These are phyloP conservation scores for Citrus unshiu DNA, from an alignment of 345 rosid genomes.

Conservation along the genomic window DNA sequence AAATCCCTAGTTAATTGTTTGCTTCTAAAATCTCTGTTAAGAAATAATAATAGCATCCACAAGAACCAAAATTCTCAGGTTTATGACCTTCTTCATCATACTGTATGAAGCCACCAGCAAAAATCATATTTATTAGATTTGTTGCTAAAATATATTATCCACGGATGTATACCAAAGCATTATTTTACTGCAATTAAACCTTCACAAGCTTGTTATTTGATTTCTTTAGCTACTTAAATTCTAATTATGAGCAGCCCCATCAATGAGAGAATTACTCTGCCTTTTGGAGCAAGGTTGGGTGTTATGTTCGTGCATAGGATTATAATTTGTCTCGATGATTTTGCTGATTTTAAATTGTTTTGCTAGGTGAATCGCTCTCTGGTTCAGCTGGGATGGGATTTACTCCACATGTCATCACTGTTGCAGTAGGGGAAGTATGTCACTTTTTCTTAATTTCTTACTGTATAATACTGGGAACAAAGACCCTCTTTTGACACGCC, in stretches of 20 bases:
- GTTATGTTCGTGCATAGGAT: background rate
- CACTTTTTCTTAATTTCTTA: slow-evolving; percentile 8
- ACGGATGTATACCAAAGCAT: background rate
- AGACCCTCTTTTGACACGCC: background rate
- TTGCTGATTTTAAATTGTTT: slow-evolving; percentile 22
- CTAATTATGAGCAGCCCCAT: background rate
- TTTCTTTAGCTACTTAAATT: slow-evolving; percentile 7
- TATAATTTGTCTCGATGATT: background rate
- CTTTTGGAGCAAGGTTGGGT: background rate
- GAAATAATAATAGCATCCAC: too few species aligned
- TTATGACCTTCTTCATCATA: background rate
- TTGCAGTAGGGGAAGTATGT: slow-evolving; percentile 81
- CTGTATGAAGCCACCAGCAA: background rate
- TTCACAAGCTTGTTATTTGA: background rate
- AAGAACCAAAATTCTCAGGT: background rate
- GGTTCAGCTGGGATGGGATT: slow-evolving; percentile 83
- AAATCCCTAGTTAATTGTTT: too few species aligned
- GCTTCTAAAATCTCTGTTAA: too few species aligned
- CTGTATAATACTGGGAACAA: background rate
- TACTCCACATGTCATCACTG: slow-evolving; percentile 67
- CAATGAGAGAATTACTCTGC: background rate
- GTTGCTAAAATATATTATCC: too few species aligned
- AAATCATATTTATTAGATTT: background rate
- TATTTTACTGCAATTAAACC: slow-evolving; percentile 1
- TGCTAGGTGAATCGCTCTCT: slow-evolving; percentile 64